Base-by-base conservation (phyloP, 2,329 filamentous ascomycete species). In the Lasiodiplodia sp. region DNA sequence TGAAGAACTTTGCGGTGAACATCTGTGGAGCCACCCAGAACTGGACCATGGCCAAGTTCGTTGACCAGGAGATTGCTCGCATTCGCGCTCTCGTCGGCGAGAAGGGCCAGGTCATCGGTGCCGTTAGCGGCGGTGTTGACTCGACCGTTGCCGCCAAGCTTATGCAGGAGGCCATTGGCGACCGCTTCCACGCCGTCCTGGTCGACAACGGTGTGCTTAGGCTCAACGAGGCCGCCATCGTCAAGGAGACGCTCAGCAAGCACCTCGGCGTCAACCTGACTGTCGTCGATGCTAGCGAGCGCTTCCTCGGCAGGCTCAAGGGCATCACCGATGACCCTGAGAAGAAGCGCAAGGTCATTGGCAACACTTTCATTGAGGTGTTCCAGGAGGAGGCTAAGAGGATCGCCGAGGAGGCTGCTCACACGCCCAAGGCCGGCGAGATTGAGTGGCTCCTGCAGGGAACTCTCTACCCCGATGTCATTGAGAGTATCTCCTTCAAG, bases 261-360 rank as follows among this genome's bases (percentile, higher is more conserved):
- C 90, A 96, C 72, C 87, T 98, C 0, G 92, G 92, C 1, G 96
- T 98, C 80, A 96, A 97, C 79, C 85, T 98, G 2, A 97, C 92
- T 0, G 91, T 98, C 34, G 88, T 96, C 2, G 92, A 98, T 77
- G 94, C 89, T 0, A 86, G 87, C 11, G 85, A 96, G 70, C 83
- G 87, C 31, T 98, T 98, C 84, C 84, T 97, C n/a, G 82, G 83
- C 37, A 86, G 89, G 28, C 88, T 98, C 0, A 87, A 88, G 72
- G 95, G 93, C 21, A 88, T 97, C 31, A 83, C 82, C 0, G 93
- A 83, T 64, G 83, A 92, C 68, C 94, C 95, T 0, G 94, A 98
- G 81, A 87, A 87, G 77, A 97, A 97, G 86, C 87, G 94, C 67
- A 97, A 97, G 83, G 90, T 97, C 74, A 97, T 97, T 70, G 94